Evolutionary conservation across 208 protist species (phyloP).

Genomic region (Naegleria fowleri): DNA sequence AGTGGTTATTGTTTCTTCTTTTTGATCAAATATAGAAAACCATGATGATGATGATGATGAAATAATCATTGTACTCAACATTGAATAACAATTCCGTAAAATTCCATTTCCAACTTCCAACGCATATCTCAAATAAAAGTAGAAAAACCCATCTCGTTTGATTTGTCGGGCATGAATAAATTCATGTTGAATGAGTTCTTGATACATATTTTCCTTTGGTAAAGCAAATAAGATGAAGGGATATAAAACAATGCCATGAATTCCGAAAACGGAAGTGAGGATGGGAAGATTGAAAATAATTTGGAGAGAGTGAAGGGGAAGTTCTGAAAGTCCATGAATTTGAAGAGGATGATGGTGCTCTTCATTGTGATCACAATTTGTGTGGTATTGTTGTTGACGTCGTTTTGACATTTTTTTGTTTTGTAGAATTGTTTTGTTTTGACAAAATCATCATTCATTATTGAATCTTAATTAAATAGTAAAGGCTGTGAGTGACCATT

Average conservation of each 20-base stretch:
- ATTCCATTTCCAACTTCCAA: neutral
- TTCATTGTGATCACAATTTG: no score
- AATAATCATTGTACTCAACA: neutral
- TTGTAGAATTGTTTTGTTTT: no score
- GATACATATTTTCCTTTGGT: neutral
- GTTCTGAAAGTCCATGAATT: no score
- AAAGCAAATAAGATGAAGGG: neutral
- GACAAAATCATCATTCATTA: no score
- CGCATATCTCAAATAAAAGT: neutral
- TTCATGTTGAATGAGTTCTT: neutral
- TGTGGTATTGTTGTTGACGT: no score
- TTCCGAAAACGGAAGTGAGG: neutral
- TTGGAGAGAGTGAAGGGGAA: no score
- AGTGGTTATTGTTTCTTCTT: neutral
- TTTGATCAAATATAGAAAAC: neutral
- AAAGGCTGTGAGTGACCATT: no score
- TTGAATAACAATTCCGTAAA: no score
- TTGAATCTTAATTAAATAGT: no score
- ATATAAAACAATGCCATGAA: neutral
- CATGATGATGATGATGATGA: neutral
- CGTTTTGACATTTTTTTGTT: no score
- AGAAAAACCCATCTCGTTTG: neutral
- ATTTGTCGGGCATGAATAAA: neutral
- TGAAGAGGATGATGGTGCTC: no score
- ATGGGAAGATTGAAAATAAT: no score